phyloP scores from a whole-genome alignment of 2,329 filamentous ascomycete genomes.

The Metarhizium brunneum region DNA sequence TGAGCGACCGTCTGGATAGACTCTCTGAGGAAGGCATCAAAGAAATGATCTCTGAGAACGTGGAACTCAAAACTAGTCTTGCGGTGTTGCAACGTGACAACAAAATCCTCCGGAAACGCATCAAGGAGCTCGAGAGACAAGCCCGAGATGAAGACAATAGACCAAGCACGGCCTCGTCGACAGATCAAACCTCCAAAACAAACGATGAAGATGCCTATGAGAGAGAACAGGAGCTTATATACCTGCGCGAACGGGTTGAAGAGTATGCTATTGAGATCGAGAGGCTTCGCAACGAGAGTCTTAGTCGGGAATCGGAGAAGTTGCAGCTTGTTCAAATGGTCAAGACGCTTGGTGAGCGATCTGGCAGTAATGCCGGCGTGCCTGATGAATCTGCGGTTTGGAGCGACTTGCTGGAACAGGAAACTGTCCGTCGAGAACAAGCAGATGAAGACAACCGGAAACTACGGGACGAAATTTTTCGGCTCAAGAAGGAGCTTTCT shows the following conservation, averaged over 20 bases:
- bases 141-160: slow-evolving; percentile 56
- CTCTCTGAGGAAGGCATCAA: slow-evolving; percentile 93
- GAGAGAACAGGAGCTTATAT: slow-evolving; percentile 77
- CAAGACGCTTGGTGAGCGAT: slow-evolving; percentile 40
- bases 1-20: slow-evolving; percentile 87
- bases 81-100: slow-evolving; percentile 86
- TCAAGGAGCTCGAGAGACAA: slow-evolving; percentile 81
- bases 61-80: slow-evolving; percentile 85
- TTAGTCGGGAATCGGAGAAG: slow-evolving; percentile 77
- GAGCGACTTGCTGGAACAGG: slow-evolving; percentile 89
- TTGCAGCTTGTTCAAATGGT: slow-evolving; percentile 77
- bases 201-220: slow-evolving; percentile 55
- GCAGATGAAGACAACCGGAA: slow-evolving; percentile 80
- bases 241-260: slow-evolving; percentile 76
- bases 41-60: slow-evolving; percentile 96
- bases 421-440: slow-evolving; percentile 81
- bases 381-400: slow-evolving; percentile 73
- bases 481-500: slow-evolving; percentile 51
- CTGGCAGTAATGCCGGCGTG: slow-evolving; percentile 38
- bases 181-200: slow-evolving; percentile 45
- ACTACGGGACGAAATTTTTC: slow-evolving; percentile 75
- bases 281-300: slow-evolving; percentile 65
- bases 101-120: slow-evolving; percentile 67
- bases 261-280: slow-evolving; percentile 79
- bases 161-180: slow-evolving; percentile 52